Base-by-base conservation (phyloP, 1,284 basidiomycete species). In the Coniferiporia sulphurascens region DNA sequence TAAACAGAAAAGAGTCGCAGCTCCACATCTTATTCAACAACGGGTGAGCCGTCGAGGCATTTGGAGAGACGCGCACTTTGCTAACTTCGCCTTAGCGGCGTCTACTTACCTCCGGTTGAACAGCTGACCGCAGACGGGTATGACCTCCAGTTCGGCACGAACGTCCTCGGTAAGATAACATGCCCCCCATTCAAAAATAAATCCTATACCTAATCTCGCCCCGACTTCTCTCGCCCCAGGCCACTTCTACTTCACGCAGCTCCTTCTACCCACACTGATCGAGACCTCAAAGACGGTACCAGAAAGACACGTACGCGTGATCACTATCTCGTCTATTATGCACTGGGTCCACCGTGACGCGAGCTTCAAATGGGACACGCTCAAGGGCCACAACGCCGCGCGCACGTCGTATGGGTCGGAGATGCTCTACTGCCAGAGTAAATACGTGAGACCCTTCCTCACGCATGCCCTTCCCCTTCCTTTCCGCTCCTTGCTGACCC, bases 121-220 rank as follows among this genome's bases (percentile, higher is more conserved):
- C 60, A 70, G 56, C 61, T 76, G 44, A 85, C 84, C 1, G 70
- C 70, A 21, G 78, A 87, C 58, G 81, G 81, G 2, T 83, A 82
- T 65, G 82, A 86, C 48, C 66, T 84, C 3, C 82, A 84, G 64
- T 84, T 83, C 58, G 85, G 84, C 0, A 84, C 82, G 8, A 87
- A 86, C 65, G 75, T 77, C 38, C 67, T 85, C 22, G 78, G 78
- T 70, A 56, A 61, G 52, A 46, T 46, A 35, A 50, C 17, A 19
- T 21, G 12, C 27, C 38, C 12, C 3, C 15, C 38, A 41, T 10
- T 12, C 9, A 2, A 8, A 27, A 32, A 27, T 41, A 10, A 13
- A 41, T 27, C 27, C 5, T 5, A 5, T 5, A 2, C 27, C 27
- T 27, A 8, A 12, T 41, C 15, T 43, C 12, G 15, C 38, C 2